Base-by-base conservation (phyloP, 2,329 filamentous ascomycete species). In the Thelonectria rubi region DNA sequence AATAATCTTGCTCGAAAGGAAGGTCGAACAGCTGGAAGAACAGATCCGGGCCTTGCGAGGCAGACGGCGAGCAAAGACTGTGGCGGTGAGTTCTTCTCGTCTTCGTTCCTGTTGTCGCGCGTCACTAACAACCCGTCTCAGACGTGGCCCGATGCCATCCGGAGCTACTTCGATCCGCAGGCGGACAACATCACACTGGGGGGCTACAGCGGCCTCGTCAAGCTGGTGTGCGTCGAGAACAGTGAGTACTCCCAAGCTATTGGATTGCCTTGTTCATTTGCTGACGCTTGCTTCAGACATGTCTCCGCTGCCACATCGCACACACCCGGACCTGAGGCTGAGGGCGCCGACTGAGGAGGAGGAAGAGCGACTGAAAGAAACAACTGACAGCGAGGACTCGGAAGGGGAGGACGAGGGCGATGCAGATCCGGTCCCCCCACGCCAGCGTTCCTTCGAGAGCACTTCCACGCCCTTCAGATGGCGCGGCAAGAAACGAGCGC, bases 201-300 rank as follows among this genome's bases (percentile, higher is more conserved):
- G 4, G 12, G 21, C 5, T 61, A 34, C 30, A 42, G 48, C 7
- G 15, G 42, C 1, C 10, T 56, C 3, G 14, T 52, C 14, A 52
- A 43, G 24, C 5, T 61, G 12, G 7, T 48, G 4, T 21, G 26
- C 9, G 40, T 18, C 1, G 58, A 61, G 6, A 56, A 47, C 12
- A 61, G 58, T 61, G n/a, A 48, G 53, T 17, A 24, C 1, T 2
- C 2, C 14, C 20, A 20, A 24, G 24, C 4, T 3, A 17, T 12
- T 21, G 11, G 14, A 46, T 2, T 6, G 3, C 1, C 5, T 5
- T 10, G 15, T n/a, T 32, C 30, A 11, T 2, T 34, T 30, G 15
- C 58, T 56, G 11, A 61, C 34, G 7, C 14, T 26, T 12, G 0
- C 45, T 24, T 14, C 10, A 61, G 58, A 61, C 34, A 56, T 56